Percentiles rank a stretch among this genome's conserved stretches.
These are phyloP conservation scores for Polyplosphaeria fusca DNA, from an alignment of 495 filamentous ascomycete genomes.

Conservation along the genomic window DNA sequence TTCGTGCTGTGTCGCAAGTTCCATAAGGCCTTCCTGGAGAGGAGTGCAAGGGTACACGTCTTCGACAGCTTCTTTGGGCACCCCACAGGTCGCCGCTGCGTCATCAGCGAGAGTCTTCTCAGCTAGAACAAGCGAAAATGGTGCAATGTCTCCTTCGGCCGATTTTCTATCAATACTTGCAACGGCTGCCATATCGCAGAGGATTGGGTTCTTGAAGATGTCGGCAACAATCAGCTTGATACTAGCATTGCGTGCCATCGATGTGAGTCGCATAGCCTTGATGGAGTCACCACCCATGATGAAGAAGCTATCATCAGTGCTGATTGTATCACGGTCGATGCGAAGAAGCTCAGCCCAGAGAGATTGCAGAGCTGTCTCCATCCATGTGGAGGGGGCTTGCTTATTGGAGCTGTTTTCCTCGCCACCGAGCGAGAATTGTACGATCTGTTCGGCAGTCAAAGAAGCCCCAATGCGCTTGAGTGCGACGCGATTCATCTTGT, in stretches of 20 bases:
- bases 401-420: slow-evolving; percentile 1
- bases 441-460: slow-evolving; percentile 40
- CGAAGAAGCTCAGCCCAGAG: slow-evolving; percentile 22
- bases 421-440: slow-evolving; percentile 3
- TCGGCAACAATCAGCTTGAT: slow-evolving; percentile 14
- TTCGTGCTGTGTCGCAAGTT: slow-evolving; percentile 55
- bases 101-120: slow-evolving; percentile 14
- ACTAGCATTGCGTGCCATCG: slow-evolving; percentile 11
- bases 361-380: slow-evolving; percentile 9
- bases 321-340: slow-evolving; percentile 9
- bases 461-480: slow-evolving; percentile 38
- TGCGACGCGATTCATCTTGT: slow-evolving; percentile 22
- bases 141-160: not conserved
- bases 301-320: slow-evolving; percentile 28
- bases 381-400: slow-evolving; percentile 20
- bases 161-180: not conserved
- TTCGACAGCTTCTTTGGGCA: slow-evolving; percentile 43
- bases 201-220: slow-evolving; percentile 23
- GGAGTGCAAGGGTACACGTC: slow-evolving; percentile 70
- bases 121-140: slow-evolving; percentile 12
- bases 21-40: slow-evolving; percentile 67
- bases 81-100: slow-evolving; percentile 25
- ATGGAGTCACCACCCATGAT: slow-evolving; percentile 24
- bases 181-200: slow-evolving; percentile 14
- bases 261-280: slow-evolving; percentile 23